phyloP scores from a whole-genome alignment of 352 stramenopile species.

The Pelagophyceae sp. region DNA sequence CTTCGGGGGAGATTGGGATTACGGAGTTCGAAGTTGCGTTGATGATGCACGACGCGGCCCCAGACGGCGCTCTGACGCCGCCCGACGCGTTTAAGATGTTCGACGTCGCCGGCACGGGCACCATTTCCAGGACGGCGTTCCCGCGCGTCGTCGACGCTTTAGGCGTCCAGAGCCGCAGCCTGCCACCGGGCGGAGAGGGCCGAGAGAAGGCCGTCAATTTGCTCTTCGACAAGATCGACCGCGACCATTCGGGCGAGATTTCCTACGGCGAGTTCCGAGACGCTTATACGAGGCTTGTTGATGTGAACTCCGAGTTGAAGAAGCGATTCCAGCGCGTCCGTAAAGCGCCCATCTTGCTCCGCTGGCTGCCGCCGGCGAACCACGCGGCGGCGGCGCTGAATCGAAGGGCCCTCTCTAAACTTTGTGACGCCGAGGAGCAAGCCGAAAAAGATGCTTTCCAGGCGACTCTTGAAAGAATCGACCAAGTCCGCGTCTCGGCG shows the following conservation, averaged over 20 bases:
- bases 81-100: slow-evolving; percentile 10
- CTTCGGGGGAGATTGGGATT: background rate
- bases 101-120: background rate
- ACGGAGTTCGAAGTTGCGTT: slow-evolving; percentile 14
- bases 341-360: background rate
- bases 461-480: background rate
- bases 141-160: background rate
- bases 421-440: background rate
- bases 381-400: background rate
- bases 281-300: background rate
- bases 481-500: background rate
- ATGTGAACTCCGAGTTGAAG: slow-evolving; percentile 4
- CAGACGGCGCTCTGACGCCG: background rate
- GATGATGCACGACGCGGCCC: slow-evolving; percentile 13
- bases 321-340: background rate
- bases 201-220: background rate
- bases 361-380: background rate
- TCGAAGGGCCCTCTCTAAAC: background rate
- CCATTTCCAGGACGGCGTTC: background rate
- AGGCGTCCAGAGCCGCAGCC: background rate
- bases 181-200: background rate
- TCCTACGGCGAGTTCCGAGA: background rate
- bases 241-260: background rate
- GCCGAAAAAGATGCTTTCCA: background rate
- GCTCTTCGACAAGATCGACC: slow-evolving; percentile 8